Conservation (phyloP, 768 basidiomycete species). For the Chlorophyllum brunneum region DNA sequence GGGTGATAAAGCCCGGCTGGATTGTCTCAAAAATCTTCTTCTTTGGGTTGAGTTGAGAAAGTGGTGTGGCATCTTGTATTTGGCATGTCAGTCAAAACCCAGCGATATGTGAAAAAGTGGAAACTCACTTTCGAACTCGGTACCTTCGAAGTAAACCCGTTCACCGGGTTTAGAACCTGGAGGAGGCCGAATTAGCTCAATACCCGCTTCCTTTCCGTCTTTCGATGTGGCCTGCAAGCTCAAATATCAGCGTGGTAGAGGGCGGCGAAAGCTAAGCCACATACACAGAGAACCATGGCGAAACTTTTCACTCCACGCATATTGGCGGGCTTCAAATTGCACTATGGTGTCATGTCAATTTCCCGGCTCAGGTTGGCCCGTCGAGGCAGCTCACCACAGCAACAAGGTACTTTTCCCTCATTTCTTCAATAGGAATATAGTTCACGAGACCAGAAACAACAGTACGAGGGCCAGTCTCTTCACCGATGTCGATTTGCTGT, state of each 20-base stretch:
- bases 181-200: conserved; percentile 91
- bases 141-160: conserved; percentile 91
- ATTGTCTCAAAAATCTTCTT: conserved; percentile 99
- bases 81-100: not conserved
- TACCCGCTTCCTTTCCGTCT: conserved; percentile 83
- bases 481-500: conserved; percentile 94
- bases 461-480: conserved; percentile 90
- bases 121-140: conserved; percentile 72
- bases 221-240: conserved; percentile 76
- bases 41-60: conserved; percentile 92
- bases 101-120: not conserved
- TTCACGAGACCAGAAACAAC: conserved; percentile 97
- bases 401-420: conserved; percentile 79
- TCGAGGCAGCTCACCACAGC: conserved; percentile 59
- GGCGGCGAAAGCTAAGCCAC: conserved; percentile 18
- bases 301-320: conserved; percentile 99
- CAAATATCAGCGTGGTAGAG: not conserved
- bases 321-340: conserved; percentile 91
- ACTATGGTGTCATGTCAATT: conserved; percentile 35
- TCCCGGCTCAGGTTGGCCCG: not conserved
- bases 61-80: conserved; percentile 52
- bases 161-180: conserved; percentile 85
- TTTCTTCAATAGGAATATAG: conserved; percentile 93
- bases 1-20: conserved; percentile 92
- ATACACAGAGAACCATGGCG: conserved; percentile 93